Evolutionary conservation across 306 rosid genomes (phyloP).

Genomic region (apple (Malus domestica)): DNA sequence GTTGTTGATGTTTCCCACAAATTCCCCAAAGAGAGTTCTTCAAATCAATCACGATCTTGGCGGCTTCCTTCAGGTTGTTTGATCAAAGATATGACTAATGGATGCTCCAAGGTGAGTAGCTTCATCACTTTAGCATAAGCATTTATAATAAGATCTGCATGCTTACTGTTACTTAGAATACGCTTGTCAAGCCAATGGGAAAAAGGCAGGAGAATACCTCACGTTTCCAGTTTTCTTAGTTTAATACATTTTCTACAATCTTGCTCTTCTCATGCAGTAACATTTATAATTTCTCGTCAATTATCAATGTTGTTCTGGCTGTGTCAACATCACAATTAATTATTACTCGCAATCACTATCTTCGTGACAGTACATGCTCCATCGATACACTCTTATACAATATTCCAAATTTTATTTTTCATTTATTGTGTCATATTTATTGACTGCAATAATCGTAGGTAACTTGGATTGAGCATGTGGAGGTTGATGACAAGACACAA

Average conservation of each 20-base stretch:
- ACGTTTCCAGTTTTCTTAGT: not conserved
- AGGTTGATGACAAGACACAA: conserved; percentile 47
- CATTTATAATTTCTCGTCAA: not conserved
- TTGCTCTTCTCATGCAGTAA: not conserved
- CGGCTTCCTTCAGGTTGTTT: conserved; percentile 75
- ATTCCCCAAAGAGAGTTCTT: conserved; percentile 1
- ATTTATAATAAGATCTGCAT: not conserved
- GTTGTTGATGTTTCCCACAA: conserved; percentile 59
- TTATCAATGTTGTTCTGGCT: not conserved
- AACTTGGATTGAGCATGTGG: conserved; percentile 72
- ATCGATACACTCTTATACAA: not conserved
- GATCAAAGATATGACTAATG: conserved; percentile 41
- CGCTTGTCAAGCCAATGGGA: not conserved
- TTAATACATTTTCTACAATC: not conserved
- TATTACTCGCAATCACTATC: not conserved
- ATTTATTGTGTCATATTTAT: not conserved
- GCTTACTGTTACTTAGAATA: not conserved
- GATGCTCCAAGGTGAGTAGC: conserved; percentile 42
- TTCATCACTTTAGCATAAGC: not conserved
- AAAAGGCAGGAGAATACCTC: not conserved
- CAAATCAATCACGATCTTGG: conserved; percentile 28
- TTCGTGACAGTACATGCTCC: not conserved
- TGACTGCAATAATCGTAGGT: conserved; percentile 23
- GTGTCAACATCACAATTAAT: not conserved
- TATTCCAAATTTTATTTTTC: not conserved